phyloP scores from a whole-genome alignment of 2,329 filamentous ascomycete genomes.

The Arthroderma sp. region DNA sequence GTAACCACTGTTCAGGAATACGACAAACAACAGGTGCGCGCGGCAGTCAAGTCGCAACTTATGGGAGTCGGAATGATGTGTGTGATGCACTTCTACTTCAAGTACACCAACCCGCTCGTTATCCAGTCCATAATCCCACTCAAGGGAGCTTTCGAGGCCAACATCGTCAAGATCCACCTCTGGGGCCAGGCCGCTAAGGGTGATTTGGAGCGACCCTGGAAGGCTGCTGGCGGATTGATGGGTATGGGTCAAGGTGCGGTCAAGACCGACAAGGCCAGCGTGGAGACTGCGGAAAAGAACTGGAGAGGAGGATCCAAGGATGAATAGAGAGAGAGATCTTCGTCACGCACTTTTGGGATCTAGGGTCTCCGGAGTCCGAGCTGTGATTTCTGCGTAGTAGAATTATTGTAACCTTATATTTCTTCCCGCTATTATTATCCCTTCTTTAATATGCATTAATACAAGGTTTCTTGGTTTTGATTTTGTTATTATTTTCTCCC shows the following conservation, averaged over 20 bases:
- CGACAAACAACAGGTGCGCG: constrained; percentile 73
- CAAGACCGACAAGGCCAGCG: constrained; percentile 82
- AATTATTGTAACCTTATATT: too few relatives aligned
- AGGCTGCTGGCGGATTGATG: constrained; percentile 72
- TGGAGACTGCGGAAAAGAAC: constrained; percentile 37
- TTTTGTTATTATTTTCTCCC: too few relatives aligned
- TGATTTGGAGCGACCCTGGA: constrained; percentile 93
- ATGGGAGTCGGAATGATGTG: constrained; percentile 98
- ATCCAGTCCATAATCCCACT: constrained; percentile 98
- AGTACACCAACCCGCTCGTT: constrained; percentile 97
- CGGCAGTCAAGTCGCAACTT: constrained; percentile 74
- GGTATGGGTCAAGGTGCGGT: constrained; percentile 53
- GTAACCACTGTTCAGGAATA: constrained; percentile 95
- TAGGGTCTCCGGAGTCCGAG: too few relatives aligned
- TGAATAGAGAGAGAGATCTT: constrained; percentile 23
- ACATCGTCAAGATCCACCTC: constrained; percentile 90
- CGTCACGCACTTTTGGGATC: background rate
- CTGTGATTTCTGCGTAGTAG: too few relatives aligned
- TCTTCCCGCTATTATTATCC: too few relatives aligned
- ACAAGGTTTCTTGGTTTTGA: too few relatives aligned
- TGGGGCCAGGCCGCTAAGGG: constrained; percentile 75
- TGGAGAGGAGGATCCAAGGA: constrained; percentile 39
- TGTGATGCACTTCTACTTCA: constrained; percentile 98
- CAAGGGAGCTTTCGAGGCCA: constrained; percentile 89
- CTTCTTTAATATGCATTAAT: too few relatives aligned